Evolutionary conservation across 805 yeast species (phyloP).

Genomic region (Saccharomycopsis synnaedendra): DNA sequence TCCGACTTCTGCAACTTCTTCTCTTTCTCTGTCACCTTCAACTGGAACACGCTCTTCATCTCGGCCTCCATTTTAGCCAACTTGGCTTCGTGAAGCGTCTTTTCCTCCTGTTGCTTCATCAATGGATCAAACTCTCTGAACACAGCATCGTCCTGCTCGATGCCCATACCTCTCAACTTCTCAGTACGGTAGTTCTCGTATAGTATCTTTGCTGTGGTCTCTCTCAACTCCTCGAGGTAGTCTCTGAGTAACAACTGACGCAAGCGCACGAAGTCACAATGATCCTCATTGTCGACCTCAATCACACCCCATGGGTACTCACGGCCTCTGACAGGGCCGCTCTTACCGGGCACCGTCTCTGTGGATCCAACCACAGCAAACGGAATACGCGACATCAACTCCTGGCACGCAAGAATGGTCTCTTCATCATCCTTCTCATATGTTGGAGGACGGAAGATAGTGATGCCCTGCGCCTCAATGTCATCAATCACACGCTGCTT

Average conservation of each 20-base stretch:
- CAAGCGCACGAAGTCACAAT: slow-evolving; percentile 82
- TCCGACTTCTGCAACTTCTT: slow-evolving; percentile 94
- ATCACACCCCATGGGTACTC: slow-evolving; percentile 95
- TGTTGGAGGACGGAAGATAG: slow-evolving; percentile 63
- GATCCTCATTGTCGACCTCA: slow-evolving; percentile 90
- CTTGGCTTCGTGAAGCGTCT: slow-evolving; percentile 85
- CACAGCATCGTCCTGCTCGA: slow-evolving; percentile 86
- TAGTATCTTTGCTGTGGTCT: slow-evolving; percentile 59
- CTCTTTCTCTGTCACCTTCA: slow-evolving; percentile 93
- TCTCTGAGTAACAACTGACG: slow-evolving; percentile 83
- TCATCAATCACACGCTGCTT: slow-evolving; percentile 73
- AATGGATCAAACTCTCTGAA: slow-evolving; percentile 92
- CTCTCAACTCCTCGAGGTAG: slow-evolving; percentile 89
- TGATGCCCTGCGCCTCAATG: slow-evolving; percentile 60
- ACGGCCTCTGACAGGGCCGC: slow-evolving; percentile 84
- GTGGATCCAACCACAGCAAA: slow-evolving; percentile 94
- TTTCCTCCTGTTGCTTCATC: slow-evolving; percentile 87
- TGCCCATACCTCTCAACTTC: slow-evolving; percentile 71
- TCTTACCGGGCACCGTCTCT: slow-evolving; percentile 48
- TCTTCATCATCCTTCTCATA: slow-evolving; percentile 84
- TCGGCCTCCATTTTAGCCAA: slow-evolving; percentile 90
- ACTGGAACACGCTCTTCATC: slow-evolving; percentile 94
- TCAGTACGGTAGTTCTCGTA: slow-evolving; percentile 87
- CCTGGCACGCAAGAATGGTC: slow-evolving; percentile 50
- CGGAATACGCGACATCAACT: slow-evolving; percentile 65